Base-by-base conservation (phyloP, 306 rosid genomes). In the Quercus gilva region DNA sequence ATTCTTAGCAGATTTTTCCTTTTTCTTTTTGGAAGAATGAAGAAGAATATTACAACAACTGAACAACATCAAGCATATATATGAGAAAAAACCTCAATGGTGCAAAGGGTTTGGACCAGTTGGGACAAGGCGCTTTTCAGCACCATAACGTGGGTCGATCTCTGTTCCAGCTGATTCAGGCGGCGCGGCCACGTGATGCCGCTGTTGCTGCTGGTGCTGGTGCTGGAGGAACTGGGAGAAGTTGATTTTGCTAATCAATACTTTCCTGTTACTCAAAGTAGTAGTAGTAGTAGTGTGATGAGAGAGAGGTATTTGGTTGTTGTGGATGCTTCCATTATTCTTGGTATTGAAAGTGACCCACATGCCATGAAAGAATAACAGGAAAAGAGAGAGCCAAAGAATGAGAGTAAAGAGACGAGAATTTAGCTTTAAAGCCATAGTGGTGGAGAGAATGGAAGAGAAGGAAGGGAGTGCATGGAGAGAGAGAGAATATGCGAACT, bases 51-150 rank as follows among this genome's bases (percentile, higher is more conserved):
- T 41, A 58, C 21, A 17, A 28, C 74, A n/a, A n/a, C n/a, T n/a
- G n/a, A n/a, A n/a, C n/a, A 75, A 59, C 41, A 61, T 52, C 53
- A 65, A 55, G 76, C 76, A 20, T 77, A 45, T 79, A 12, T 56
- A 25, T 23, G 71, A 80, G 69, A 78, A 82, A 58, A 57, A 60
- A 80, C 79, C 78, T 89, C 52, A 92, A 85, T 95, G 99, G 91
- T 95, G 99, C 91, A 95, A 92, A 58, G 99, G 99, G 69, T 95
- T 95, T 87, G 99, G 99, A 80, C 99, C 99, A 3, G 92, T 91
- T 55, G 99, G 99, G 76, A 95, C 97, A 35, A 90, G 90, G 75
- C 99, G 98, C 81, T 84, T 88, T 31, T 95, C 97, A 1, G 37
- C 92, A 56, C 94, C 98, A 65, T 89, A 92, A 4, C 87, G 90